phyloP scores from a whole-genome alignment of 495 filamentous ascomycete species.

The Daldinia decipiens region DNA sequence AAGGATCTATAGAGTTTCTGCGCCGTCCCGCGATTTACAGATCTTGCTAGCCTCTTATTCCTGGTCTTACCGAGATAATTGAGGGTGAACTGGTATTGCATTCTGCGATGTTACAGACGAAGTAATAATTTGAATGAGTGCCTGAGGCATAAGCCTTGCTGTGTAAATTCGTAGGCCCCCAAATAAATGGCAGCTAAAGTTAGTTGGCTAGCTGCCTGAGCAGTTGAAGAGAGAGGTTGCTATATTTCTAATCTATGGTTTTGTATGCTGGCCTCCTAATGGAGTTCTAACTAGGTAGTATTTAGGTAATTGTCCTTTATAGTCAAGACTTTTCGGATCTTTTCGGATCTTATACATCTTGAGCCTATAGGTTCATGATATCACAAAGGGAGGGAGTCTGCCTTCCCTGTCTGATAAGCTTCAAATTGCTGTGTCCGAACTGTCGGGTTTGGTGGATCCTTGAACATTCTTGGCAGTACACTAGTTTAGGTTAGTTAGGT shows the following conservation, averaged over 20 bases:
- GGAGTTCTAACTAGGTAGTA: too few relatives aligned
- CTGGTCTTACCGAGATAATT: background rate
- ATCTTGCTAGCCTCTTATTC: background rate
- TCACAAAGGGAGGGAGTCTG: background rate
- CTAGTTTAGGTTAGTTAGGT: too few relatives aligned
- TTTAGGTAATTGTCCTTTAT: too few relatives aligned
- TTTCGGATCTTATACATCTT: background rate
- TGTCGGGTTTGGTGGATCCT: slow-evolving; percentile 37
- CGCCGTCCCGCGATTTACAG: background rate
- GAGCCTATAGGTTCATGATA: background rate
- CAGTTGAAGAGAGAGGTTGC: too few relatives aligned
- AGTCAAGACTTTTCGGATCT: too few relatives aligned
- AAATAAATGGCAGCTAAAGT: too few relatives aligned
- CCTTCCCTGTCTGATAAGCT: slow-evolving; percentile 27
- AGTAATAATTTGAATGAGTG: too few relatives aligned
- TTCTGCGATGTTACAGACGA: background rate
- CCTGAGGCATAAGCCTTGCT: background rate
- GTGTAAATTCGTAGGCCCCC: background rate
- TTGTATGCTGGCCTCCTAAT: too few relatives aligned
- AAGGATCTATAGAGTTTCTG: slow-evolving; percentile 12
- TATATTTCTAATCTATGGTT: too few relatives aligned
- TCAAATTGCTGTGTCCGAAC: slow-evolving; percentile 27
- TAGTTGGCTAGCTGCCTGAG: too few relatives aligned
- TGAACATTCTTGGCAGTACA: slow-evolving; percentile 14
- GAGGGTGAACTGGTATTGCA: background rate